phyloP scores from a whole-genome alignment of 1,284 basidiomycete genomes.

The Trametes hirsuta region DNA sequence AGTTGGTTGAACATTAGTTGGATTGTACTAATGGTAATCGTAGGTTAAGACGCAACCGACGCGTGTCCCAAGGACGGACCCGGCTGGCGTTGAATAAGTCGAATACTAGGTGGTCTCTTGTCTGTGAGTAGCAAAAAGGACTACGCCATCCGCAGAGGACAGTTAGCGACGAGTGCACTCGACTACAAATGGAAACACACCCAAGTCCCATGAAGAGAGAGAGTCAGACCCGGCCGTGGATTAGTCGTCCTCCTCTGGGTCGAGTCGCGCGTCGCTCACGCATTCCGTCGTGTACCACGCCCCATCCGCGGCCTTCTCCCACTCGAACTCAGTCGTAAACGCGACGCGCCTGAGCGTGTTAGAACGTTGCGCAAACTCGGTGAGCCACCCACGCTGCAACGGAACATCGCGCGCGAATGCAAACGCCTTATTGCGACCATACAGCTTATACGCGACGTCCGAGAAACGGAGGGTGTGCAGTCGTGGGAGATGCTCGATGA shows the following conservation, averaged over 20 bases:
- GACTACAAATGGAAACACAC: no score
- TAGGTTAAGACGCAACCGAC: no score
- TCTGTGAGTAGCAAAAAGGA: no score
- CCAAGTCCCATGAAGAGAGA: no score
- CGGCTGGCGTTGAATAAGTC: no score
- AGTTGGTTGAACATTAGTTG: no score
- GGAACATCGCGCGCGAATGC: conserved; percentile 8
- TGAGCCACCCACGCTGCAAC: conserved; percentile 9
- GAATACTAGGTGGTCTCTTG: no score
- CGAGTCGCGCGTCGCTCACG: not conserved
- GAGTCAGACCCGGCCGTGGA: no score
- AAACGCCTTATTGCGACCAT: not conserved
- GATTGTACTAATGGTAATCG: no score
- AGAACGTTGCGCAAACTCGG: not conserved
- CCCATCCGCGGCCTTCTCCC: conserved; percentile 13
- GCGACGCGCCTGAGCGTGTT: conserved; percentile 9
- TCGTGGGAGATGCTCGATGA: not conserved
- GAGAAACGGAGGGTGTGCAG: conserved; percentile 9
- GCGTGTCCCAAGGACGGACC: no score
- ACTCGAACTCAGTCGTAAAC: conserved; percentile 18
- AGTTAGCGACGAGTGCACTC: no score
- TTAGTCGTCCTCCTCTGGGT: not conserved
- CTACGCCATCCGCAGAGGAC: no score
- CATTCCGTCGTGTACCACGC: conserved; percentile 6
- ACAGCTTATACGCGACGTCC: not conserved